Base-by-base conservation (phyloP, 306 rosid species). In the Glycine latifolia region DNA sequence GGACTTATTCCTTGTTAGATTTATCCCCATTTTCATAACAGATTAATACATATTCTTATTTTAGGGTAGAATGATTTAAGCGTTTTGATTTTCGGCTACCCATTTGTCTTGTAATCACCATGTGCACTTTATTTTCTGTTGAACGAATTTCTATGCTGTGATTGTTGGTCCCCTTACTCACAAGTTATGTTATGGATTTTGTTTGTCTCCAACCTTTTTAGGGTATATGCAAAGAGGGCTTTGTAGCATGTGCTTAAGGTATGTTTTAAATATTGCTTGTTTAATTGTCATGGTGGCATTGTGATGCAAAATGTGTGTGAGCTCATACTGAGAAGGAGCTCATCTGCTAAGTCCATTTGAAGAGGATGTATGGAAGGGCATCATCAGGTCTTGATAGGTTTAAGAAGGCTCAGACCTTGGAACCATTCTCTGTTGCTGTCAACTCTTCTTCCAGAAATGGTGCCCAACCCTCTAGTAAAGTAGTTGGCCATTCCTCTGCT, bases 321-420 rank as follows among this genome's bases (percentile, higher is more conserved):
- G 90, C 85, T 87, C 79, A 52, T 50, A 70, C 80, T 63, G 13
- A 39, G 17, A 81, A 58, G 50, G 85, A 75, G 87, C 87, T 82
- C 85, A 71, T 31, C 46, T 11, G 41, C 20, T 53, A 53, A 65
- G 80, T 69, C 17, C 10, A n/a, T 52, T 52, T 72, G 46, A 80
- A 76, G 77, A 80, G 85, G 82, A 95, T 95, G 99, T 95, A 91
- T 88, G 97, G 97, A 85, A 89, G 97, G 82, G 76, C 97, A 81
- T 80, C 95, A 4, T 80, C 95, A 1, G 95, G 99, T 48, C 97
- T 91, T 63, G 95, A 91, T 88, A 92, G 99, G 84, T 95, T 95
- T 85, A 95, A 87, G 89, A 95, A 95, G 87, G 98, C 99, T 63
- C 92, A 95, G 88, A 81, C 88, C 79, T 87, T 89, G 89, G 97